Evolutionary conservation across 441 rosid species (phyloP), one percentile per base, ranked within the genome.

Genomic region (Daphne laureola): DNA sequence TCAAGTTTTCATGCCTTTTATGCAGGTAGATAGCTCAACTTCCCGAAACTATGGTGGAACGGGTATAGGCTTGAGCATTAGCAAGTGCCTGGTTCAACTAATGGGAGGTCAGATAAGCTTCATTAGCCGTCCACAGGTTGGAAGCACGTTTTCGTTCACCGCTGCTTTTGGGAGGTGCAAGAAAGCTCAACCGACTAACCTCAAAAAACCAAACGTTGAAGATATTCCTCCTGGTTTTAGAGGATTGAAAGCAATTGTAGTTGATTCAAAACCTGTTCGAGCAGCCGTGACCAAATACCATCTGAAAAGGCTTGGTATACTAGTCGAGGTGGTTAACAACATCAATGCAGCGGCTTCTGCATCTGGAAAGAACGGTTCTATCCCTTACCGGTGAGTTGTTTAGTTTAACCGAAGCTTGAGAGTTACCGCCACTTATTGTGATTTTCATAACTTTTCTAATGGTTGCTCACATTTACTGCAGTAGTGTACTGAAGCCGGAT

Each of bases 11-110:
- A 82, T 73, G 82, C 98, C 97, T 17, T 93, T 93, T 63, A 81
- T 89, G 87, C 97, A 93, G 74, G 98, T 92, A 12, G 98, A 89
- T 61, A 89, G 97, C 70, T 93, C 98, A 27, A 89, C 98, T 42
- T 93, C 98, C 40, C 73, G 98, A 67, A 69, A 74, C 49, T 82
- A 78, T 44, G 98, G 98, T 49, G 98, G 97, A 50, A 89, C 97
- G 0, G 98, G 98, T 16, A 93, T 93, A 66, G 98, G 98, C 48
- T 75, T 93, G 76, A 93, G 98, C 68, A 93, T 93, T 55, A 89
- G 89, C 53, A 89, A 84, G 74, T 89, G 97, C 54, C 79, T 93
- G 43, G 96, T 87, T 11, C 96, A 86, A 72, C 78, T 89, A 62
- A 93, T 93, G 98, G 83, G 74, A 5, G 98, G 98, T 68, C 86